Conservation (phyloP, 306 rosid species). For the Mucuna pruriens region DNA sequence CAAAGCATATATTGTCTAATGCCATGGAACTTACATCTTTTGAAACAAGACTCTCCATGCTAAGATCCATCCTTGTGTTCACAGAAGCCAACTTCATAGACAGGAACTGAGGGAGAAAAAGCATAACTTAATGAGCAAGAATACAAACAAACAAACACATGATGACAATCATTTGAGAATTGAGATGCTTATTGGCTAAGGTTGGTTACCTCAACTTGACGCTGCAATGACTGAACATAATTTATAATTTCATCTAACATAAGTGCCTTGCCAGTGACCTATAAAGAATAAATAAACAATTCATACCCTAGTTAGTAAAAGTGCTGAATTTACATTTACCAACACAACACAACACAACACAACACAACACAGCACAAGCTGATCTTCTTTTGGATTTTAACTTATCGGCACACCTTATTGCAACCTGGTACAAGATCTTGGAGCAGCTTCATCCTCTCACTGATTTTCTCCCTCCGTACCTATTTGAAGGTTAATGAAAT, state of each 20-base stretch:
- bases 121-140: constrained; percentile 42
- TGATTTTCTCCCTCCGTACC: constrained; percentile 97
- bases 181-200: constrained; percentile 37
- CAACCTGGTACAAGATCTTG: constrained; percentile 99
- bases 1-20: constrained; percentile 13
- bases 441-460: constrained; percentile 96
- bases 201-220: constrained; percentile 86
- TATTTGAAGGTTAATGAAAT: constrained; percentile 36
- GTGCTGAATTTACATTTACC: not conserved
- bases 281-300: not conserved
- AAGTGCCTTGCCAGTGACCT: constrained; percentile 98
- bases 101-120: constrained; percentile 61
- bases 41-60: constrained; percentile 66
- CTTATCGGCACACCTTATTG: constrained; percentile 64
- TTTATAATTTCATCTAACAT: constrained; percentile 98
- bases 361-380: not conserved
- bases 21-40: constrained; percentile 72
- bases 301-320: constrained; percentile 33
- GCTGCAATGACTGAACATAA: constrained; percentile 97
- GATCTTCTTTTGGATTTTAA: not conserved
- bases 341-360: not conserved
- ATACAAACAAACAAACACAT: constrained; percentile 36
- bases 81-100: constrained; percentile 96
- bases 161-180: constrained; percentile 29
- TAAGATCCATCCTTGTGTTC: constrained; percentile 78